These are phyloP conservation scores for Penicillium sclerotiorum DNA, from an alignment of 2,329 filamentous ascomycete genomes.

Conservation along the genomic window DNA sequence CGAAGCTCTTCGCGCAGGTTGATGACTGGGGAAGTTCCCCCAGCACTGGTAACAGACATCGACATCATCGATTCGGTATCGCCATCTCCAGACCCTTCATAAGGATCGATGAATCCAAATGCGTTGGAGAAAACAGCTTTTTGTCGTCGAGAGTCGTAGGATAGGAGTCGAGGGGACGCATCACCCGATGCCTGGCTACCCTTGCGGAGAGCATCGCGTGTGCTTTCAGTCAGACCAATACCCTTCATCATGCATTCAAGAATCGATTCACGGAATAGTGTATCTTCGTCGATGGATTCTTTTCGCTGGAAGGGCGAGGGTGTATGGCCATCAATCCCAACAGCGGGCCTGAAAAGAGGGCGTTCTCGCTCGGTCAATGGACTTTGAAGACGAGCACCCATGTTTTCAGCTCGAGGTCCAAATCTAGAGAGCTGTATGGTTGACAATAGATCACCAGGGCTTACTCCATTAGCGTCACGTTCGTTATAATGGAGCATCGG, in stretches of 20 bases:
- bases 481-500: slow-evolving; percentile 27
- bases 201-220: slow-evolving; percentile 66
- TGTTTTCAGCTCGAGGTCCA: slow-evolving; percentile 53
- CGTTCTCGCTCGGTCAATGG: slow-evolving; percentile 51
- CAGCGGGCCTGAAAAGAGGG: slow-evolving; percentile 36
- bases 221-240: slow-evolving; percentile 72
- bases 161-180: slow-evolving; percentile 79
- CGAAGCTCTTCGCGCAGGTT: slow-evolving; percentile 76
- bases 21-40: slow-evolving; percentile 65
- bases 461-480: slow-evolving; percentile 52
- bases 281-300: slow-evolving; percentile 84
- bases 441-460: slow-evolving; percentile 76
- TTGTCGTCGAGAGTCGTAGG: slow-evolving; percentile 77
- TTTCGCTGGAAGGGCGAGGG: slow-evolving; percentile 62
- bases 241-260: slow-evolving; percentile 95
- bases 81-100: slow-evolving; percentile 71
- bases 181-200: slow-evolving; percentile 69
- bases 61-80: slow-evolving; percentile 82
- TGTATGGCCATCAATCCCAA: slow-evolving; percentile 25
- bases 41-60: slow-evolving; percentile 65
- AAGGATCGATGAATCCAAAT: slow-evolving; percentile 87
- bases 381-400: slow-evolving; percentile 34
- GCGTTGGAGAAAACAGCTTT: slow-evolving; percentile 83
- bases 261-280: slow-evolving; percentile 84
- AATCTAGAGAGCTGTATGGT: slow-evolving; percentile 72